Base-by-base conservation (phyloP, 495 filamentous ascomycete genomes). In the Penicillium flavigenum region DNA sequence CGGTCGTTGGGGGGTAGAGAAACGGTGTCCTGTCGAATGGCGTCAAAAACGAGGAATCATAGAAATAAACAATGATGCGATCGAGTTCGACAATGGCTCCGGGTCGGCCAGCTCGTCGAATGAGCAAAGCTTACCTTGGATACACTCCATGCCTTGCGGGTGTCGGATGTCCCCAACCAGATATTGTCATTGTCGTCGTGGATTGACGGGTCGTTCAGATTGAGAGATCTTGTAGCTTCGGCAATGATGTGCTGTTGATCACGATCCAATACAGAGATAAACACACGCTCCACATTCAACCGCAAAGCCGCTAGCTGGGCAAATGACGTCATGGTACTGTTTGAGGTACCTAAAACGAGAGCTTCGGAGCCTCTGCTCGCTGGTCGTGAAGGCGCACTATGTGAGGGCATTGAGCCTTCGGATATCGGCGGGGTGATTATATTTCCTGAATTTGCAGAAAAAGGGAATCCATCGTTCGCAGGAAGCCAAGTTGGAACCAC, bases 261-360 rank as follows among this genome's bases (percentile, higher is more conserved):
- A 43, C 75, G 71, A 58, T 83, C 84, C 51, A 86, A 77, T n/a
- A 88, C 73, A 10, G 79, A 54, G 10, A 73, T 63, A 5, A 69
- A 38, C 6, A 65, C 76, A 24, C 79, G 70, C 48, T 78, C 71
- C 7, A 69, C 74, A 38, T 77, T 65, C 14, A 77, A 56, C 17
- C 77, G 66, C 27, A 79, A 58, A 2, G 78, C 78, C n/a, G 74
- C 74, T 11, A 79, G 59, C 39, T 80, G 77, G 8, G 75, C 69
- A 57, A 72, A 71, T 7, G 79, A 74, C 0, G 71, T 76, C 26
- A 89, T 72, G 29, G 79, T 80, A 11, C 81, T 79, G 62, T 89
- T 87, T 6, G 65, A 60, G 19, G 61, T 47, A 10, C 64, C 67
- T n/a, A 72, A 51, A 11, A 64, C 42, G 20, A 69, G 52, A 6